Evolutionary conservation across 2,329 filamentous ascomycete species (phyloP), one percentile per base, ranked within the genome.

Genomic region (Biscogniauxia mediterranea): DNA sequence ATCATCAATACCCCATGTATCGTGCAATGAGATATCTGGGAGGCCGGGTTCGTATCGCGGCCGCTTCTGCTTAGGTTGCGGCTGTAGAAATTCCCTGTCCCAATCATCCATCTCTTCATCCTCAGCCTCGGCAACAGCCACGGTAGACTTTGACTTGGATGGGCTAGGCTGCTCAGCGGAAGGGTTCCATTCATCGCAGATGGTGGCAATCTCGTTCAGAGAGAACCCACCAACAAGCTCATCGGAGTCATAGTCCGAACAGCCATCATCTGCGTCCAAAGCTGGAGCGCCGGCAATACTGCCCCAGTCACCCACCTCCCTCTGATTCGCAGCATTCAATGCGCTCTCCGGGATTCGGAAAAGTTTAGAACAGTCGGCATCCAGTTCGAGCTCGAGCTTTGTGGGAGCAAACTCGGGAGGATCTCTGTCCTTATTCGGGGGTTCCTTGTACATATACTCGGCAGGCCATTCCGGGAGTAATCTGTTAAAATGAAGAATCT

Each of bases 371-470:
- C 96, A 91, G 69, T 98, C 95, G 54, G 86, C 83, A 2, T 91
- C 90, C 38, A 98, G 80, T 63, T 99, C 95, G 15, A 99, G 82
- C 63, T 87, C 93, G 60, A 97, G 83, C 76, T 99, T 99, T 20
- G 90, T 93, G 0, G 93, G 92, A 5, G 93, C 84, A 3, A 98
- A 71, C 49, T 70, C 70, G 50, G 70, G 68, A 82, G 17, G 91
- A 83, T 75, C 93, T 95, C 0, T 93, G 91, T 71, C 70, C 50
- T 88, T 88, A 75, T 93, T 96, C 1, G 82, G 66, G 0, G 93
- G 92, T 49, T 87, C 86, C 76, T 97, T 95, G 60, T 90, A 89
- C 64, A 90, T 83, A 76, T 91, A 94, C 58, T 87, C 83, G 1
- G 92, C 90, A 68, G 88, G 88, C 74, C 93, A 93, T 5, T 90